Conservation (phyloP, 257 asterid species). For the Lantana camara region DNA sequence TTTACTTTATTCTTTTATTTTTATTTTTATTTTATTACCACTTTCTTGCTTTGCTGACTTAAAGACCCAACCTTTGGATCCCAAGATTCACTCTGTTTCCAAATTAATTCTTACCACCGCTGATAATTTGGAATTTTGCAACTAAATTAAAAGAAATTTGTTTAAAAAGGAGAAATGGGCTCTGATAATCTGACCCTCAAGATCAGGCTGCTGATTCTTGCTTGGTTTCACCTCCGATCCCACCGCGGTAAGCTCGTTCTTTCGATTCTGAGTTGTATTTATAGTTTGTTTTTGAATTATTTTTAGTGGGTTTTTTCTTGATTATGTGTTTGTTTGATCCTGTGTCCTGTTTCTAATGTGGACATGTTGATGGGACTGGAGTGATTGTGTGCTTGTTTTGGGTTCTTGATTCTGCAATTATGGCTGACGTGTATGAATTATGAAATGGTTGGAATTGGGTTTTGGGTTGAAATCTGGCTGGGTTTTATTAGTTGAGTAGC, state of each 20-base stretch:
- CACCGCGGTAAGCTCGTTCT: conserved; percentile 48
- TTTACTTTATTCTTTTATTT: background rate
- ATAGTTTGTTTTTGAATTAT: background rate
- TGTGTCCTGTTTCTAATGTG: background rate
- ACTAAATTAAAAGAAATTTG: background rate
- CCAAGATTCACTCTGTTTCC: conserved; percentile 25
- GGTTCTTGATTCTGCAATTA: conserved; percentile 2
- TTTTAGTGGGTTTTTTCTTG: background rate
- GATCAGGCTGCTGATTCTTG: conserved; percentile 51
- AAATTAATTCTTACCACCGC: conserved; percentile 28
- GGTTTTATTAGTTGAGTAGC: background rate
- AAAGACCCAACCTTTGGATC: conserved; percentile 28
- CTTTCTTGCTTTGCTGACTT: background rate
- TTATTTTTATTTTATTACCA: conserved; percentile 1
- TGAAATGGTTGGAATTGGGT: background rate
- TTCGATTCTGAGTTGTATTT: background rate
- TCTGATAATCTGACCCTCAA: conserved; percentile 41
- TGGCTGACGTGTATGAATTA: conserved; percentile 9
- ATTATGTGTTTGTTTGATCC: background rate
- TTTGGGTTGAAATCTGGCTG: background rate
- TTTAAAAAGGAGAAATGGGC: conserved; percentile 36
- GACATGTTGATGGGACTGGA: background rate
- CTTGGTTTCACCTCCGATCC: conserved; percentile 68
- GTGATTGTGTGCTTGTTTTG: background rate
- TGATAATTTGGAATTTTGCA: background rate